Evolutionary conservation across 2,329 filamentous ascomycete genomes (phyloP).

Genomic region (Fusarium newnesense): DNA sequence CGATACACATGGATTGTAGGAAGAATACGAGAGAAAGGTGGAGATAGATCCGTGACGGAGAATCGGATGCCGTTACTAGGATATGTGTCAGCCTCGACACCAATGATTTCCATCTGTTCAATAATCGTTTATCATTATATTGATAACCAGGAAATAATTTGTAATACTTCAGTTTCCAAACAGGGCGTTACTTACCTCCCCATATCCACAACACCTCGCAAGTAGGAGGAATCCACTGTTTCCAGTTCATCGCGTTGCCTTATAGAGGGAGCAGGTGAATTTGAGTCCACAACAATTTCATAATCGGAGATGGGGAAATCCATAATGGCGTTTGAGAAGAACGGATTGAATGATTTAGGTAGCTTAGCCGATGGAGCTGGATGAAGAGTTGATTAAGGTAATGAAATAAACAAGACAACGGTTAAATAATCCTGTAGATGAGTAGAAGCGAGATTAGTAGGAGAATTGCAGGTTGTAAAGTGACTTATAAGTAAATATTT

Average conservation of each 20-base stretch:
- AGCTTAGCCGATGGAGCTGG: not conserved
- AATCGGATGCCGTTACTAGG: constrained; percentile 25
- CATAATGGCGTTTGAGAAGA: not conserved
- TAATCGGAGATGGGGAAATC: constrained; percentile 1
- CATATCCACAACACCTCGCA: constrained; percentile 31
- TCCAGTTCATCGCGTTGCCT: not conserved
- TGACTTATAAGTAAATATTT: not conserved
- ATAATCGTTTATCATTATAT: not conserved
- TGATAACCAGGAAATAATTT: not conserved
- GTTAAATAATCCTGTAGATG: not conserved
- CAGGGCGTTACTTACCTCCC: constrained; percentile 10
- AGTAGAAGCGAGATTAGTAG: not conserved
- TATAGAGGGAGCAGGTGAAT: not conserved
- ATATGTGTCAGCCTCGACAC: not conserved
- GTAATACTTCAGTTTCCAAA: not conserved
- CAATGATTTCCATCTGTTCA: not conserved
- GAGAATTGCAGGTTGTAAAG: not conserved
- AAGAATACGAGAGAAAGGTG: constrained; percentile 25
- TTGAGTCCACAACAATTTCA: constrained; percentile 1
- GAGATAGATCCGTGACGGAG: constrained; percentile 27
- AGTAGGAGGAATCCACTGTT: not conserved
- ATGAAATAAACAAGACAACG: not conserved
- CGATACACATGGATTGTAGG: constrained; percentile 28
- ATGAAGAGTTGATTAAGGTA: not conserved
- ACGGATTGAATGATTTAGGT: not conserved